Conservation (phyloP, 192 early-diverging fungal genomes). For the Gaertneriomyces semiglobifer region DNA sequence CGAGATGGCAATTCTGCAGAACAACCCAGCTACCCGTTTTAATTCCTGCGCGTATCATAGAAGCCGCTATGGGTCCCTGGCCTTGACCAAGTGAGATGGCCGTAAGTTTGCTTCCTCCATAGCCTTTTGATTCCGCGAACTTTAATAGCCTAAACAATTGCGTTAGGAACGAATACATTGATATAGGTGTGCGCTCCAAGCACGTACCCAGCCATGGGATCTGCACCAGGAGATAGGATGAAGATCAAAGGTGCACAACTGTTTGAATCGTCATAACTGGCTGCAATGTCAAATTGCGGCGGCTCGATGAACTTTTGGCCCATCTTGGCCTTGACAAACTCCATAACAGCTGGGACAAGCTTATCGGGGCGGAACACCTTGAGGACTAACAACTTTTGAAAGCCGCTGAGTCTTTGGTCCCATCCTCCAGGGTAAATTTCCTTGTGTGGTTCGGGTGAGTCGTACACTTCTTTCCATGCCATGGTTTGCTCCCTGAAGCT, state of each 20-base stretch:
- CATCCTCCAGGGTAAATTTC: slow-evolving; percentile 45
- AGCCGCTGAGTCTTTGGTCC: slow-evolving; percentile 47
- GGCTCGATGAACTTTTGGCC: slow-evolving; percentile 61
- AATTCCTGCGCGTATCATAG: slow-evolving; percentile 52
- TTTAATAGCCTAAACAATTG: slow-evolving; percentile 40
- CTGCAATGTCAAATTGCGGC: slow-evolving; percentile 57
- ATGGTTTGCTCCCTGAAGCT: slow-evolving; percentile 26
- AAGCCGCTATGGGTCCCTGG: slow-evolving; percentile 57
- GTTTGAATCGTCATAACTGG: slow-evolving; percentile 52
- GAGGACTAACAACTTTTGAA: slow-evolving; percentile 53
- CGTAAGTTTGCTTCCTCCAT: slow-evolving; percentile 39
- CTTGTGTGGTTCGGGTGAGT: slow-evolving; percentile 47
- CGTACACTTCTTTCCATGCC: slow-evolving; percentile 48
- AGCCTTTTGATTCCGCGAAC: slow-evolving; percentile 56
- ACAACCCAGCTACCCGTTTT: slow-evolving; percentile 57
- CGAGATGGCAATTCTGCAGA: slow-evolving; percentile 62
- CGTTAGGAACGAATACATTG: neutral
- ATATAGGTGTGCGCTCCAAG: neutral
- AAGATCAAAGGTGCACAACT: slow-evolving; percentile 55
- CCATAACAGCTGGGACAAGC: slow-evolving; percentile 54
- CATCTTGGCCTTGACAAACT: slow-evolving; percentile 57
- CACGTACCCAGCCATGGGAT: slow-evolving; percentile 56
- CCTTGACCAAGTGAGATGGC: slow-evolving; percentile 59
- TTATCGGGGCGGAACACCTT: slow-evolving; percentile 53
- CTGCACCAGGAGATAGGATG: slow-evolving; percentile 58